phyloP scores from a whole-genome alignment of 305 asterid genomes.

The Fraxinus greggii region DNA sequence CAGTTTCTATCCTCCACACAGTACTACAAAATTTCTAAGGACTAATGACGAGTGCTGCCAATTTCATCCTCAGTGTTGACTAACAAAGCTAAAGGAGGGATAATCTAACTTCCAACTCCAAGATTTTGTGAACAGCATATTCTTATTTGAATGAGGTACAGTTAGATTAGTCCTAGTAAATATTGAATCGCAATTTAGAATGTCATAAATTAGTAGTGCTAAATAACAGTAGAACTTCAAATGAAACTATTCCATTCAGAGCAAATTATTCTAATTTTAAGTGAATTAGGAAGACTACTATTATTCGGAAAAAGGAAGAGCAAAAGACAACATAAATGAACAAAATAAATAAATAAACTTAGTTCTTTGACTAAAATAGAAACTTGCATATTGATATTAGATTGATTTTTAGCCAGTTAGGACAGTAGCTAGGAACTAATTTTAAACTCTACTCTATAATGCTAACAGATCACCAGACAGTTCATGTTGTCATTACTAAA shows the following conservation, averaged over 20 bases:
- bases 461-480: neutral
- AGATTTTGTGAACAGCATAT: neutral
- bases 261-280: neutral
- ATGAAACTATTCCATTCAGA: neutral
- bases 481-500: neutral
- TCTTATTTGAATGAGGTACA: neutral
- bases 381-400: neutral
- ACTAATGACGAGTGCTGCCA: neutral
- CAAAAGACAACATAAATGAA: neutral
- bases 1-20: neutral
- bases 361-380: neutral
- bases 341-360: neutral
- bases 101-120: neutral
- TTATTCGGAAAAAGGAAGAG: neutral
- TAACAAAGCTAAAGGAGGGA: neutral
- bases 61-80: neutral
- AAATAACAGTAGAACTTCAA: neutral
- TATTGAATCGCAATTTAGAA: neutral
- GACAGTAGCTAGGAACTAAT: neutral
- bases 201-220: neutral
- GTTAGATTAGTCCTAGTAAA: neutral
- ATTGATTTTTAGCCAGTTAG: neutral
- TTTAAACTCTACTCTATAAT: neutral
- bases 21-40: neutral
- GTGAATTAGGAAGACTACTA: neutral